phyloP scores from a whole-genome alignment of 768 basidiomycete genomes.

The Hygrophoropsis aurantiaca region DNA sequence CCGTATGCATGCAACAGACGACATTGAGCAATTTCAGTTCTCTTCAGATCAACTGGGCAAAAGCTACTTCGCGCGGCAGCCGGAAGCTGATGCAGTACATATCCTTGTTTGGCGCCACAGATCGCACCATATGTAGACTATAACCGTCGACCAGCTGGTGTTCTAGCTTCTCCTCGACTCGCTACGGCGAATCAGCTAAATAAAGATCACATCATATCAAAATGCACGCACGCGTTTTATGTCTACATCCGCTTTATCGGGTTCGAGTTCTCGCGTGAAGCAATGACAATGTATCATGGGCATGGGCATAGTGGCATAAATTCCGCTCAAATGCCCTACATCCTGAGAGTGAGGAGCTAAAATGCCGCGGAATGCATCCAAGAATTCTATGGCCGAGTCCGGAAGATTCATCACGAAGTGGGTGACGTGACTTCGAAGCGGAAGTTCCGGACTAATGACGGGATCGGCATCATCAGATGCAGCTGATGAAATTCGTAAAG shows the following conservation, averaged over 20 bases:
- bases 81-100: constrained; percentile 97
- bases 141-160: constrained; percentile 48
- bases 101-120: constrained; percentile 93
- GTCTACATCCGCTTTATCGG: constrained; percentile 66
- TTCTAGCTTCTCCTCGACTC: constrained; percentile 69
- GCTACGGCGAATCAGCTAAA: constrained; percentile 42
- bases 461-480: constrained; percentile 4
- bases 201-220: constrained; percentile 2
- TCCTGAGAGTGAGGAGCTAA: constrained; percentile 43
- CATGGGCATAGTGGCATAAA: constrained; percentile 68
- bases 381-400: constrained; percentile 84
- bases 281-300: constrained; percentile 96
- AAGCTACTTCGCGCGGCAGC: constrained; percentile 50
- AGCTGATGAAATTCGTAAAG: neutral
- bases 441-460: constrained; percentile 14
- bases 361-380: constrained; percentile 84
- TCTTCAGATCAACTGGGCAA: constrained; percentile 13
- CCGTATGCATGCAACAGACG: too few species aligned
- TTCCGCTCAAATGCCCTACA: constrained; percentile 46
- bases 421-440: constrained; percentile 55
- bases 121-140: constrained; percentile 75
- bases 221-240: constrained; percentile 67
- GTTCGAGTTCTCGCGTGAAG: constrained; percentile 85
- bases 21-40: neutral
- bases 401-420: constrained; percentile 99